Evolutionary conservation across 1,139 yeast genomes (phyloP).

Genomic region (Hansenula sp.): DNA sequence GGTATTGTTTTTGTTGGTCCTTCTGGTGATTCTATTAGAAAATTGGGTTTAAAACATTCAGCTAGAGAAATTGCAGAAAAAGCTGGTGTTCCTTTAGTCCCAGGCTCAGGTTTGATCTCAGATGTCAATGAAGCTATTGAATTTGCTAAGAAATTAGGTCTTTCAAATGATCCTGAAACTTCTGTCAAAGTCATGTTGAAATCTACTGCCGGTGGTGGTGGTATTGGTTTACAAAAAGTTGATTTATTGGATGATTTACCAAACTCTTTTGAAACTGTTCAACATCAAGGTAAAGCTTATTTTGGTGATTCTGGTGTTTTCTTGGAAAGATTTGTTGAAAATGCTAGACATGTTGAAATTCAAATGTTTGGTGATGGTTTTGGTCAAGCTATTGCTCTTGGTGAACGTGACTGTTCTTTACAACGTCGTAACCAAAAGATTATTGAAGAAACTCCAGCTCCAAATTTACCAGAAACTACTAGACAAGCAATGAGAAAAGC

Average conservation of each 20-base stretch:
- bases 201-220: conserved; percentile 99
- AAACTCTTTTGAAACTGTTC: conserved; percentile 82
- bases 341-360: conserved; percentile 93
- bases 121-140: conserved; percentile 67
- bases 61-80: conserved; percentile 88
- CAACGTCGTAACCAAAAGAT: conserved; percentile 96
- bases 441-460: conserved; percentile 98
- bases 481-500: conserved; percentile 74
- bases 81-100: conserved; percentile 92
- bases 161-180: conserved; percentile 57
- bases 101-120: conserved; percentile 82
- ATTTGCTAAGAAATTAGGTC: conserved; percentile 62
- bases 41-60: conserved; percentile 89
- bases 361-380: conserved; percentile 95
- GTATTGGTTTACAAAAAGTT: conserved; percentile 93
- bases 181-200: conserved; percentile 70
- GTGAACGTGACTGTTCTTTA: conserved; percentile 95
- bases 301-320: conserved; percentile 96
- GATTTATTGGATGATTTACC: conserved; percentile 76
- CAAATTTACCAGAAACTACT: conserved; percentile 78
- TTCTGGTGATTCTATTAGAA: conserved; percentile 85
- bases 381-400: conserved; percentile 88
- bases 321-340: conserved; percentile 87
- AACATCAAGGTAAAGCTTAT: conserved; percentile 88
- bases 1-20: conserved; percentile 95